Conservation (phyloP, 2,329 filamentous ascomycete species). For the Grosmannia clavigera region DNA sequence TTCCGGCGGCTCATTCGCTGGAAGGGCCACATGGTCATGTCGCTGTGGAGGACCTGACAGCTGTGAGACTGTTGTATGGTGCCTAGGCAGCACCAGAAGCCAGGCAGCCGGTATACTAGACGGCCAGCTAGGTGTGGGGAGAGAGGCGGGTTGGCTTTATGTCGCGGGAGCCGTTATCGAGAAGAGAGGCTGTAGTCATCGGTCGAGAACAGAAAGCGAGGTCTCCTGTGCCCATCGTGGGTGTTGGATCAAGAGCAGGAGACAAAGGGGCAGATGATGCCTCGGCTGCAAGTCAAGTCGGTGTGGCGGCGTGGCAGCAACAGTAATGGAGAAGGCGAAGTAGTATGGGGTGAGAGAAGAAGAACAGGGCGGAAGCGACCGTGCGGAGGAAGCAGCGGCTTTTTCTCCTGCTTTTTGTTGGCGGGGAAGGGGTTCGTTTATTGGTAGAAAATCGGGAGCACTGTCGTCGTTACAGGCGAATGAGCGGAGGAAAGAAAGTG, state of each 20-base stretch:
- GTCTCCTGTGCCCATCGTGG: not conserved
- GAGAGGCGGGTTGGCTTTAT: not conserved
- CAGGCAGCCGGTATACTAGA: not conserved
- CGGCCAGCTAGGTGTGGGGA: not conserved
- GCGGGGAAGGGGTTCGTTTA: not conserved
- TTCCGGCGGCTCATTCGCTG: constrained; percentile 59
- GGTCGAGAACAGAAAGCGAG: not conserved
- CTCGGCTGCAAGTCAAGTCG: not conserved
- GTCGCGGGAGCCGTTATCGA: not conserved
- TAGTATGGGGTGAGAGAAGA: not conserved
- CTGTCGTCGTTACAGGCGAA: not conserved
- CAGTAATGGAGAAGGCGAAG: not conserved
- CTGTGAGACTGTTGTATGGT: not conserved
- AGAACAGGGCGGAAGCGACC: not conserved
- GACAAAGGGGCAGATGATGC: not conserved
- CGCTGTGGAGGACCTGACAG: not conserved
- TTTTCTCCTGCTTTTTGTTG: not conserved
- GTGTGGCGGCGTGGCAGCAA: not conserved
- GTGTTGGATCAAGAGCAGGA: not conserved
- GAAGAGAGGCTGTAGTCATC: not conserved
- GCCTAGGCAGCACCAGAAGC: not conserved
- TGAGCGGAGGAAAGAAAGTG: not conserved
- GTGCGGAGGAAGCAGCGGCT: not conserved
- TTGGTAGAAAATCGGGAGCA: not conserved
- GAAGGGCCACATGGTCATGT: constrained; percentile 78